Evolutionary conservation across 257 asterid species (phyloP), one percentile per base, ranked within the genome.

Genomic region (Jacaranda mimosifolia): DNA sequence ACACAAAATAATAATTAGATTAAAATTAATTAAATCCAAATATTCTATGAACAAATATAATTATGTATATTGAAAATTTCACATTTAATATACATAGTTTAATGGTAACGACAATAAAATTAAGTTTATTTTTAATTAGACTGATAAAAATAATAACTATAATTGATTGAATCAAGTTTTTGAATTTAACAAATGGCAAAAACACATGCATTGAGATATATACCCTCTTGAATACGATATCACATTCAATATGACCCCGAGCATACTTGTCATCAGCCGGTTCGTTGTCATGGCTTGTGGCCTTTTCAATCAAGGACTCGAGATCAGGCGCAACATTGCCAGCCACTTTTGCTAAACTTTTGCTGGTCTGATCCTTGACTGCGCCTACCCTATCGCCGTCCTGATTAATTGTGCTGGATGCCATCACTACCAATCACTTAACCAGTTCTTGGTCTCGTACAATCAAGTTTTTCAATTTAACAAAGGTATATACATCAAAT

Each of bases 361-460:
- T 91, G 78, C 97, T 91, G 1, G 93, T 89, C 65, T 89, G 92
- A 75, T 91, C 97, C 86, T 89, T 91, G 82, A 89, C 92, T 3
- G 88, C 95, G 56, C 96, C 96, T 42, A 88, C 59, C 96, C 96
- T 42, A 88, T 89, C 4, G 97, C 96, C 88, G 87, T 91, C 68
- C 90, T 46, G 64, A 85, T 26, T 26, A 26, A 26, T 46, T 18
- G 84, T 79, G 58, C 79, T 85, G 0, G 86, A 26, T 13, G 86
- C 84, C 90, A 86, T 86, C 69, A 55, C 18, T 70, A 42, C 17
- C 71, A 17, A 65, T 51, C 18, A 45, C n/a, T 42, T 42, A 72
- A 49, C 17, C 19, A 53, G 38, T 42, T 67, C 15, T 40, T 49
- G 18, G 63, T 65, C 52, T 21, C 60, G 32, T 26, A 26, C 1